Base-by-base conservation (phyloP, 2,329 filamentous ascomycete species). In the Thielaviopsis punctulata region DNA sequence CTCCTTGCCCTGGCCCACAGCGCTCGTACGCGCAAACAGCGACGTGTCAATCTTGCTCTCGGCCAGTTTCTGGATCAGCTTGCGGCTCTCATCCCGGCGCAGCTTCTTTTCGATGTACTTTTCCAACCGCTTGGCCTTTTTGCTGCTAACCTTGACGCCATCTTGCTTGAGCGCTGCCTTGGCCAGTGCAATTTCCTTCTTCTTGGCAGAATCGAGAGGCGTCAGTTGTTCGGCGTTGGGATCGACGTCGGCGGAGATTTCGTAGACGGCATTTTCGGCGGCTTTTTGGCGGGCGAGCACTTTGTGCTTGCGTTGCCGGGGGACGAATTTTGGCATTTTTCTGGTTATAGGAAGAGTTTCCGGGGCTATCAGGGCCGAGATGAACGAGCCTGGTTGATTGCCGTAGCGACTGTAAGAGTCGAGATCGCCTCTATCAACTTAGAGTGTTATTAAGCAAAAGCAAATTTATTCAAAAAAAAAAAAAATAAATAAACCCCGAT, bases 11-110 rank as follows among this genome's bases (percentile, higher is more conserved):
- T 82, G 79, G 1, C 89, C 89, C 8, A 96, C 68, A 53, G 79
- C 79, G 58, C 79, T 85, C 50, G 83, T 85, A 63, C 87, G 95
- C 54, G 80, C 74, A 56, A 94, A 82, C 19, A 87, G 69, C 56
- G 77, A 86, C 1, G 86, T 94, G 63, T 96, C 89, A 58, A 92
- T 77, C 61, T 84, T 88, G 52, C 79, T 75, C 56, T 79, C 73
- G 18, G 86, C 85, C 23, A 98, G 73, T 63, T 92, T 89, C 62
- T 85, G 84, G 59, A 96, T 73, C 25, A 98, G 70, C 53, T 80
- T 84, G 24, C 86, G 73, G 61, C 86, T 94, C 65, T 96, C 90
- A 62, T 98, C 92, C 65, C 94, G 95, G 65, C 82, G 85, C 45
- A 98, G 71, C 73, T 98, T 98, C 54, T 77, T 92, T 61, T 96